A percentile compares a stretch with the other conserved stretches of the same genome.
phyloP scores from a whole-genome alignment of 2,329 filamentous ascomycete species.

The Clonostachys chloroleuca region DNA sequence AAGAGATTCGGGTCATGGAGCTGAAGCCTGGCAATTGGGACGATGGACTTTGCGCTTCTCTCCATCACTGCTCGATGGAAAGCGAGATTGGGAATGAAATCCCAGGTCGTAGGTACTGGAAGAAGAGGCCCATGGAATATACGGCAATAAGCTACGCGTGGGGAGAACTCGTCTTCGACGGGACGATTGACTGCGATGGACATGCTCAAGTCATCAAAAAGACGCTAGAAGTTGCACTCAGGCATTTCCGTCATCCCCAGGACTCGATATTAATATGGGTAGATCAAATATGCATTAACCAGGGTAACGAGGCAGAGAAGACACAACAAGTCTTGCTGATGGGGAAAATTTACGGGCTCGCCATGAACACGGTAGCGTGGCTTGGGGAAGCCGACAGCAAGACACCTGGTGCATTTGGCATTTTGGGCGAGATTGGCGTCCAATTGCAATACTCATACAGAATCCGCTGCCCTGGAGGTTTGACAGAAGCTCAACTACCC shows the following conservation, averaged over 20 bases:
- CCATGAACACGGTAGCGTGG: background rate
- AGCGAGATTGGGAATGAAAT: background rate
- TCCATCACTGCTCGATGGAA: background rate
- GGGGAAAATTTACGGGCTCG: background rate
- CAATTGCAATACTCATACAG: background rate
- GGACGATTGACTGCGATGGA: background rate
- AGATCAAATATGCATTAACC: constrained; percentile 3
- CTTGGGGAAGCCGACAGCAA: background rate
- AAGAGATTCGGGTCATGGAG: background rate
- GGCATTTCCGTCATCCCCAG: background rate
- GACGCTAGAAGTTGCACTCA: background rate
- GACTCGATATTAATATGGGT: constrained; percentile 1
- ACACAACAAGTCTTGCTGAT: constrained; percentile 1
- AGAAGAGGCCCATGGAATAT: background rate
- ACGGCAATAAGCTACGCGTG: background rate
- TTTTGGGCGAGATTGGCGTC: background rate
- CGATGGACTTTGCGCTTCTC: background rate
- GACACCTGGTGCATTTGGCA: background rate
- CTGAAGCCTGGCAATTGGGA: background rate
- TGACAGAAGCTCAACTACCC: background rate
- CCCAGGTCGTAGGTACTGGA: background rate
- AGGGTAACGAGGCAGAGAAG: constrained; percentile 1
- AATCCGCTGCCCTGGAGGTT: background rate
- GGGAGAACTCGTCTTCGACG: background rate
- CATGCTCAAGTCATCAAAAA: background rate